Evolutionary conservation across 2,329 filamentous ascomycete species (phyloP), one percentile per base, ranked within the genome.

Genomic region (Arthroderma uncinatum): DNA sequence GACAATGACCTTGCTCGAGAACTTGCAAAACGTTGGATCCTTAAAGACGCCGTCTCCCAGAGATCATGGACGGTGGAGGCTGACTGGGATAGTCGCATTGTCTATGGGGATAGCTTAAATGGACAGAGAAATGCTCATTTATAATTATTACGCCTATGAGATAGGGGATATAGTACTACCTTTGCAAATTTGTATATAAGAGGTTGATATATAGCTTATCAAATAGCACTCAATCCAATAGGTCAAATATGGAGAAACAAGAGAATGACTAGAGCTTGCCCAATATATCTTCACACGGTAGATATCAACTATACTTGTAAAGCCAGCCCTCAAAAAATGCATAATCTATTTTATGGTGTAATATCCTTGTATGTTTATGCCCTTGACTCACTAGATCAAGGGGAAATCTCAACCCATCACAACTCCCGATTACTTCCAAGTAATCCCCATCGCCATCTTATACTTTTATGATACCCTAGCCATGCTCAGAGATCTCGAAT

Each of bases 1-100:
- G 61, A 63, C 8, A 64, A 72, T 59, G 61, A 63, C 30, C 62
- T 67, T 23, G 62, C 67, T 28, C 57, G 62, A 53, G 67, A 71
- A 58, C 61, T 67, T 54, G 52, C 59, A 9, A 57, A 36, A 37
- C 61, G 61, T 33, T 63, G 57, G 56, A 52, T 59, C 2, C 42
- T 61, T 21, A 53, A 50, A n/a, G 47, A 48, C 14, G 34, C 25
- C 10, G 8, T 23, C 16, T 7, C 25, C n/a, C 39, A 56, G 47
- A 33, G 37, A 2, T 39, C 57, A 19, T 63, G 61, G 61, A 59
- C 55, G 12, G 37, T 23, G 19, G 58, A 60, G 33, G 58, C 59
- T 42, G 54, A 53, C 34, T 63, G 60, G 61, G 61, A 63, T 44
- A 62, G 57, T 40, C 50, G 56, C 28, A 63, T 63, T 58, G 60